phyloP scores from a whole-genome alignment of 202 grass and related monocot genomes.

The Hordeum pubiflorum region DNA sequence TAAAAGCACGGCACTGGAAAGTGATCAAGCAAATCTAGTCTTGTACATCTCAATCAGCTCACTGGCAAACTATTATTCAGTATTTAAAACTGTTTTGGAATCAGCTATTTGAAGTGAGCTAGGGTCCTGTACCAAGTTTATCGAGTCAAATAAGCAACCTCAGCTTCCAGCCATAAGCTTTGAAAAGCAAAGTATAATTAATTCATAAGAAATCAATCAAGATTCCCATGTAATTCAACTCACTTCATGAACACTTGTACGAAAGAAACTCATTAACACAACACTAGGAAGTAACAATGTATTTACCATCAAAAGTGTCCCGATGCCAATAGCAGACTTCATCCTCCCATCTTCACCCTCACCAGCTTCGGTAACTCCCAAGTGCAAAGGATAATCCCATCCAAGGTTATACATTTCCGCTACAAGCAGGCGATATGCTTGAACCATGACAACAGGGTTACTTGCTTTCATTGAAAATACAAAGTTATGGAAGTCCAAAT shows the following conservation, averaged over 20 bases:
- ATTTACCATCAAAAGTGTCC: slow-evolving; percentile 92
- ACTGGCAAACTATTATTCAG: not conserved
- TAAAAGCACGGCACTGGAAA: not conserved
- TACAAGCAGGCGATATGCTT: slow-evolving; percentile 92
- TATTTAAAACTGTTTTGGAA: not conserved
- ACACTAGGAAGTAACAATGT: not conserved
- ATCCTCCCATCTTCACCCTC: slow-evolving; percentile 99
- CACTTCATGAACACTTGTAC: not conserved
- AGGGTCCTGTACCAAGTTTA: not conserved
- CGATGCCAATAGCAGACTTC: slow-evolving; percentile 99
- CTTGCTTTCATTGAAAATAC: slow-evolving; percentile 99
- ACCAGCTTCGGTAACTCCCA: slow-evolving; percentile 96
- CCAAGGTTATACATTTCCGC: slow-evolving; percentile 96
- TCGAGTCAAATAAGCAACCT: slow-evolving; percentile 8
- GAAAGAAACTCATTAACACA: slow-evolving; percentile 12
- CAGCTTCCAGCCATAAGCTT: not conserved
- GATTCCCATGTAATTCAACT: slow-evolving; percentile 10
- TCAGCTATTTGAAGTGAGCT: not conserved
- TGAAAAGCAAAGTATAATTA: not conserved
- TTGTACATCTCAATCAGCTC: not conserved
- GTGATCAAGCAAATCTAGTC: not conserved
- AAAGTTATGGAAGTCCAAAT: slow-evolving; percentile 92
- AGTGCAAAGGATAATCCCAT: slow-evolving; percentile 98
- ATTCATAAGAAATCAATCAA: not conserved
- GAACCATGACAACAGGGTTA: slow-evolving; percentile 97